Evolutionary conservation across 2,329 filamentous ascomycete species (phyloP), one percentile per base, ranked within the genome.

Genomic region (Huntiella abstrusa): DNA sequence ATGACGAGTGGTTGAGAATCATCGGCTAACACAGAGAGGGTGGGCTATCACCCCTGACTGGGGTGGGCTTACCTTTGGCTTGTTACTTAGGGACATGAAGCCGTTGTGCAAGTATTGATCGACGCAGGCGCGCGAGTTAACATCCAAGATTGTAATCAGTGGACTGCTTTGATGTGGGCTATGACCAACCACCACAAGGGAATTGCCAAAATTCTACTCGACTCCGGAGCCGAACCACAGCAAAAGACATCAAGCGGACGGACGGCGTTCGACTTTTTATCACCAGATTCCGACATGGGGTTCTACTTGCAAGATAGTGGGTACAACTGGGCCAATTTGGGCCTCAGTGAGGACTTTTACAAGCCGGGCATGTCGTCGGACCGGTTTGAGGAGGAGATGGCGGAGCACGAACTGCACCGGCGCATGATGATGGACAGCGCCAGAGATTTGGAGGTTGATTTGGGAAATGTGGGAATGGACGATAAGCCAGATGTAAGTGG

Each of bases 391-490:
- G 88, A 96, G 58, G 91, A 98, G 59, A 80, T 96, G 72, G 87
- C 87, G 3, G 91, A 98, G 60, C 94, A 84, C 54, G 91, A 96
- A 61, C 77, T 95, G 73, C 84, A 88, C 58, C 75, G 88, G 52
- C 76, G 91, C 32, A 87, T 98, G 79, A 94, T 98, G 86, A 95
- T 96, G 88, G 91, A 98, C 60, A 98, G 91, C 57, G 88, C 91
- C 4, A 80, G 92, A 53, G 94, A 98, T 59, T 68, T 98, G 33
- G 91, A 98, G 61, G 91, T 98, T 37, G 91, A 98, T 56, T 63
- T 98, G 47, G 91, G 88, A 10, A 98, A 94, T 55, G 75, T 98
- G 48, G 91, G 91, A 28, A 79, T 98, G 55, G 91, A 98, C 58
- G 91, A 98, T 59, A 82, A 92, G 57, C 84, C 87, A 45, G 91